Evolutionary conservation across 768 basidiomycete genomes (phyloP).

Genomic region (Tricholoma terreum): DNA sequence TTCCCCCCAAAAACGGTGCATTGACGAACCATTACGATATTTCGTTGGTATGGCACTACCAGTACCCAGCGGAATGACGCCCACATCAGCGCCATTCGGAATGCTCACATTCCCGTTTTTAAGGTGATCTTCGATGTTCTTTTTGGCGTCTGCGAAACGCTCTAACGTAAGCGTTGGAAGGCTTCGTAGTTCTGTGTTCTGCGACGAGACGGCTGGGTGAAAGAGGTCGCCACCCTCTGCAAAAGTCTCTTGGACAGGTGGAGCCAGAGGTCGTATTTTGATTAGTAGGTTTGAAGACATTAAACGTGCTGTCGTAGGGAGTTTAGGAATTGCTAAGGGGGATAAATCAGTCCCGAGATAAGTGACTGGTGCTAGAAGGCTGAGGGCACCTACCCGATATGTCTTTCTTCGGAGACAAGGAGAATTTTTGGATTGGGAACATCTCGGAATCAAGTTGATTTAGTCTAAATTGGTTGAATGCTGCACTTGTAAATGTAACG

Average conservation of each 20-base stretch:
- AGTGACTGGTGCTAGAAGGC: not conserved
- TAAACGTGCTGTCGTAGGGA: conserved; percentile 44
- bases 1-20: not conserved
- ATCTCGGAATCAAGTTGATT: conserved; percentile 67
- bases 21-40: conserved; percentile 75
- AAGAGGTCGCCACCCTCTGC: conserved; percentile 34
- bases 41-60: conserved; percentile 83
- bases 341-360: not conserved
- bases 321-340: conserved; percentile 33
- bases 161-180: conserved; percentile 31
- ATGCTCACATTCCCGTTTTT: conserved; percentile 8
- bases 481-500: conserved; percentile 71
- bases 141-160: conserved; percentile 39
- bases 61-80: conserved; percentile 79
- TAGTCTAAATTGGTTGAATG: conserved; percentile 69
- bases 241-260: conserved; percentile 35
- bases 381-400: conserved; percentile 33
- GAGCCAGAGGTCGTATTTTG: conserved; percentile 44
- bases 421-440: conserved; percentile 67
- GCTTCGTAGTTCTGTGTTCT: conserved; percentile 18
- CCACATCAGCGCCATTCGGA: conserved; percentile 59
- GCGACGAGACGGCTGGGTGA: conserved; percentile 32
- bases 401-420: conserved; percentile 35
- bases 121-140: conserved; percentile 24
- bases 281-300: conserved; percentile 43